Evolutionary conservation across 2,329 filamentous ascomycete genomes (phyloP), one percentile per base, ranked within the genome.

Genomic region (Talaromyces sp.): DNA sequence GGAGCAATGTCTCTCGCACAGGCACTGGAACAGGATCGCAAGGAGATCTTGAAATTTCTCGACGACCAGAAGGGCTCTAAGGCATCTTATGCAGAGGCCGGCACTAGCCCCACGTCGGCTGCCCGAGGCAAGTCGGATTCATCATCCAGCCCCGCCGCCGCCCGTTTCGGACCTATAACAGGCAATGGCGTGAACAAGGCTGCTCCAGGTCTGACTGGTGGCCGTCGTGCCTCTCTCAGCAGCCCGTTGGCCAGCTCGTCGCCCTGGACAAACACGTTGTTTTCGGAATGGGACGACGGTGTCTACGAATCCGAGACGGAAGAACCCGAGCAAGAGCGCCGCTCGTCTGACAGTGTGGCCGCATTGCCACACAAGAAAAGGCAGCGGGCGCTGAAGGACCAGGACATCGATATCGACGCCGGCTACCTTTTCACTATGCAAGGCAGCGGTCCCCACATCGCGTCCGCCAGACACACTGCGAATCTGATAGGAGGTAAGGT

Each of bases 21-120:
- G 54, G 85, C 87, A 65, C 80, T 92, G 64, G 89, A 92, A 70
- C 87, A 91, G 78, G 90, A 93, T 79, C 84, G 88, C 63, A 81
- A 82, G 64, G 88, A 91, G 75, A 86, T 92, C 43, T 79, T 91
- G 65, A 86, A 85, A 54, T 78, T 91, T 63, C 79, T 91, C 48
- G 61, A 62, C 27, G 58, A 55, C 4, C 56, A 59, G 86, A 89
- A 72, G 82, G 81, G 51, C 70, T 63, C 59, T 64, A 63, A 35
- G 62, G 64, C 65, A 4, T 46, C 57, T 11, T 51, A 53, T 53
- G 27, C 29, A 32, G 57, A 59, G 10, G 79, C 50, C 83, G 87
- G 62, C 81, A 82, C 74, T 29, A 81, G 77, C 58, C 84, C 86
- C 52, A 83, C 81, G 57, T 89, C 88, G 26, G 83, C 89, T 58